phyloP scores from a whole-genome alignment of 257 asterid species.

The Solanum bulbocastanum region DNA sequence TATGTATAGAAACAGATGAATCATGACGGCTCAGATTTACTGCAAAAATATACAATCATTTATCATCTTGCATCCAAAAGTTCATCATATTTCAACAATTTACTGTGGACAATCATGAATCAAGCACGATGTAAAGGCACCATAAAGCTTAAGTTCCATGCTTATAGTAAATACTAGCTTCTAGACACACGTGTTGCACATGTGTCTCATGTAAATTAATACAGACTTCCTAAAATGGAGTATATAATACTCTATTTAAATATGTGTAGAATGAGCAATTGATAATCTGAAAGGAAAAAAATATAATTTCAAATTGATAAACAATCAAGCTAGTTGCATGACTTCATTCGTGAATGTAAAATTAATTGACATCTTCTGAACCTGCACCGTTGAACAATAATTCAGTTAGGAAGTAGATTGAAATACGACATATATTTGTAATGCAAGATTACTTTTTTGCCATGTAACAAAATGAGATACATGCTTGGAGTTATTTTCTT shows the following conservation, averaged over 20 bases:
- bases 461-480: neutral
- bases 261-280: no score
- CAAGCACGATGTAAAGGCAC: neutral
- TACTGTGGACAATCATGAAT: neutral
- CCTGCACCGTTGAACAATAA: neutral
- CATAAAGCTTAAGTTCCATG: neutral
- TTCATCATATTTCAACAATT: neutral
- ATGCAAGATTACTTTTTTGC: neutral
- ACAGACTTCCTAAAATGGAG: no score
- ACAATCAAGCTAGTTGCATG: neutral
- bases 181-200: neutral
- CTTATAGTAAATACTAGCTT: neutral
- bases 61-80: neutral
- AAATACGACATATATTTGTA: neutral
- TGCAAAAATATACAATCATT: constrained; percentile 5
- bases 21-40: constrained; percentile 30
- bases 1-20: constrained; percentile 25
- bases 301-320: neutral
- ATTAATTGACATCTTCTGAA: neutral
- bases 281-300: neutral
- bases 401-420: neutral
- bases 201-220: no score
- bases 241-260: no score
- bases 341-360: neutral
- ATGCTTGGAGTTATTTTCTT: neutral